phyloP scores from a whole-genome alignment of 1,284 basidiomycete species.

The Thecaphora thlaspeos region DNA sequence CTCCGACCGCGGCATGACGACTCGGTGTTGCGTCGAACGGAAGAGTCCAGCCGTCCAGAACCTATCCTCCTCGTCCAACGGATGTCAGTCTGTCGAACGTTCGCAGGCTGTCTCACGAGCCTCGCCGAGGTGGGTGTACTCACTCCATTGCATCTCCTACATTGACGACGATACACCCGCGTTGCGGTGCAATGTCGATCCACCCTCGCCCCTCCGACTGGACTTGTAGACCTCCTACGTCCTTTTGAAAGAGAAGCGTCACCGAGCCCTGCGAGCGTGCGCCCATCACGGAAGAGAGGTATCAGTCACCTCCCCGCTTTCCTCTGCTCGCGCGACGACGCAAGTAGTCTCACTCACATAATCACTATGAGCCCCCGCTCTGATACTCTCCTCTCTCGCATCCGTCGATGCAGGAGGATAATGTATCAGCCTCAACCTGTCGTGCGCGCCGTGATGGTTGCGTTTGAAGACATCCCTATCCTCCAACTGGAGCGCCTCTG shows the following conservation, averaged over 20 bases:
- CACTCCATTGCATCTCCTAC: constrained; percentile 71
- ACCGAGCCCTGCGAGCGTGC: constrained; percentile 69
- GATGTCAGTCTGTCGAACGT: no score
- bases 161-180: constrained; percentile 78
- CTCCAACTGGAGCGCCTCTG: constrained; percentile 27
- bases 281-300: no score
- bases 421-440: constrained; percentile 45
- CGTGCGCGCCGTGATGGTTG: constrained; percentile 33
- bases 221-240: constrained; percentile 80
- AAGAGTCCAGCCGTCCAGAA: constrained; percentile 45
- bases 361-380: constrained; percentile 61
- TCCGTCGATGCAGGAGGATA: constrained; percentile 28
- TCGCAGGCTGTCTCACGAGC: no score
- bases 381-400: constrained; percentile 18
- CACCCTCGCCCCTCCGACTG: constrained; percentile 57
- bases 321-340: no score
- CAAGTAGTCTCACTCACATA: constrained; percentile 60
- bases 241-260: constrained; percentile 79
- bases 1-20: constrained; percentile 33
- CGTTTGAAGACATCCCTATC: constrained; percentile 13
- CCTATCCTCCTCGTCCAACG: not conserved
- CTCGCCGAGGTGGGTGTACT: not conserved
- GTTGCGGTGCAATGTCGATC: constrained; percentile 73
- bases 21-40: constrained; percentile 45
- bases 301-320: no score